Conservation (phyloP, 768 basidiomycete species). For the Xanthoconium stramineum region DNA sequence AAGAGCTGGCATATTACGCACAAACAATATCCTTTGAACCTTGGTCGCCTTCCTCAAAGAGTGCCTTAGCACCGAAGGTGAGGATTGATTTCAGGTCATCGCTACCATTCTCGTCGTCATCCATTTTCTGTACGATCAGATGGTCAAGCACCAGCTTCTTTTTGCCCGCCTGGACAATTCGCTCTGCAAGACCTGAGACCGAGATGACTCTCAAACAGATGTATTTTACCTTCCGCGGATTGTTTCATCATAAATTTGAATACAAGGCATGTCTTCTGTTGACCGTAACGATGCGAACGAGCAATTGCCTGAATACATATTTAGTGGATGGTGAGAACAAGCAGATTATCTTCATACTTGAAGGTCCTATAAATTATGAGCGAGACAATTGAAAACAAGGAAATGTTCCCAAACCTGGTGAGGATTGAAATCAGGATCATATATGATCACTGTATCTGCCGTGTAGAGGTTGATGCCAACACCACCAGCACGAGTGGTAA, state of each 20-base stretch:
- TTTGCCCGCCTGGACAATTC: constrained; percentile 90
- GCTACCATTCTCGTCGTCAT: constrained; percentile 69
- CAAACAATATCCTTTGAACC: constrained; percentile 66
- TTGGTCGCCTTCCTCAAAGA: constrained; percentile 67
- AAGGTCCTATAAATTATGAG: constrained; percentile 55
- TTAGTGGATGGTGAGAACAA: constrained; percentile 5
- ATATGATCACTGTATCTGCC: constrained; percentile 91
- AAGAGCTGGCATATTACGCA: constrained; percentile 30
- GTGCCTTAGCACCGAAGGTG: constrained; percentile 80
- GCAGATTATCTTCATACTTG: constrained; percentile 56
- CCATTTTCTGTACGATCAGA: constrained; percentile 95
- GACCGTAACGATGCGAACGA: constrained; percentile 91
- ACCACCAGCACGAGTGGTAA: constrained; percentile 92
- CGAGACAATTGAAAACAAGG: constrained; percentile 1
- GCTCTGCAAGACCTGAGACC: constrained; percentile 50
- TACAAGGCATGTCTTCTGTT: constrained; percentile 89
- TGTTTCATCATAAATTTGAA: constrained; percentile 97
- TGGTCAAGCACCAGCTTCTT: constrained; percentile 94
- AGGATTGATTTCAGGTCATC: constrained; percentile 88
- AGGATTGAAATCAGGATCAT: constrained; percentile 98
- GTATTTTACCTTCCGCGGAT: constrained; percentile 73
- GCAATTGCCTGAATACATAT: constrained; percentile 72
- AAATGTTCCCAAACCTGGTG: constrained; percentile 61
- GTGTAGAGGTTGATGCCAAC: constrained; percentile 90
- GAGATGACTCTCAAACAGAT: neutral